phyloP scores from a whole-genome alignment of 176 grass and related monocot genomes.

The Bonia amplexicaulis region DNA sequence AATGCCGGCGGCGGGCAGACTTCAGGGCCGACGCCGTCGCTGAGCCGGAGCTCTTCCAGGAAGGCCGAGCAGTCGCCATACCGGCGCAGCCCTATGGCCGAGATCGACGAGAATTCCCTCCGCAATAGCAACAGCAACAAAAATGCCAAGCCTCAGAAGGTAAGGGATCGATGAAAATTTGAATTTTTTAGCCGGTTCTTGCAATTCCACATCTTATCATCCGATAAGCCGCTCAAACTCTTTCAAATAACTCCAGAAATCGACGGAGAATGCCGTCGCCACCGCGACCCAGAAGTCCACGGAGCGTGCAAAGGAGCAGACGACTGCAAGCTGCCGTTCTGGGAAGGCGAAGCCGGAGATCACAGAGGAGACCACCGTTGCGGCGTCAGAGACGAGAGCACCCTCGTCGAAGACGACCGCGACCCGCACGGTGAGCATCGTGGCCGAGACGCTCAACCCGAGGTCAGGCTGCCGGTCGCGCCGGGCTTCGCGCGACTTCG shows the following conservation, averaged over 20 bases:
- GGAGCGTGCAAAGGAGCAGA: slow-evolving; percentile 4
- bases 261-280: slow-evolving; percentile 1
- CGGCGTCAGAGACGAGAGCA: slow-evolving; percentile 13
- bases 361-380: not conserved
- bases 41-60: slow-evolving; percentile 82
- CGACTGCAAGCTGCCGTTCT: not conserved
- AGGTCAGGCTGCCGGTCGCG: slow-evolving; percentile 48
- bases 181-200: not conserved
- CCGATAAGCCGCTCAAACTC: not conserved
- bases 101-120: slow-evolving; percentile 67
- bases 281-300: not conserved
- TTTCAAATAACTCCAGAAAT: not conserved
- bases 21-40: slow-evolving; percentile 27
- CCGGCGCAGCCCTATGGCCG: slow-evolving; percentile 73
- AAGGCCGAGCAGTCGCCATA: slow-evolving; percentile 72
- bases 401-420: slow-evolving; percentile 35
- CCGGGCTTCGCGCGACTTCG: slow-evolving; percentile 67
- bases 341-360: not conserved
- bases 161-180: not conserved
- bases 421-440: slow-evolving; percentile 15
- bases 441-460: slow-evolving; percentile 32
- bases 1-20: not conserved
- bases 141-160: slow-evolving; percentile 48
- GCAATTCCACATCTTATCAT: not conserved
- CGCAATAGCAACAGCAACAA: slow-evolving; percentile 19